Evolutionary conservation across 768 basidiomycete genomes (phyloP), one percentile per base, ranked within the genome.

Genomic region (Daedaleopsis nitida): DNA sequence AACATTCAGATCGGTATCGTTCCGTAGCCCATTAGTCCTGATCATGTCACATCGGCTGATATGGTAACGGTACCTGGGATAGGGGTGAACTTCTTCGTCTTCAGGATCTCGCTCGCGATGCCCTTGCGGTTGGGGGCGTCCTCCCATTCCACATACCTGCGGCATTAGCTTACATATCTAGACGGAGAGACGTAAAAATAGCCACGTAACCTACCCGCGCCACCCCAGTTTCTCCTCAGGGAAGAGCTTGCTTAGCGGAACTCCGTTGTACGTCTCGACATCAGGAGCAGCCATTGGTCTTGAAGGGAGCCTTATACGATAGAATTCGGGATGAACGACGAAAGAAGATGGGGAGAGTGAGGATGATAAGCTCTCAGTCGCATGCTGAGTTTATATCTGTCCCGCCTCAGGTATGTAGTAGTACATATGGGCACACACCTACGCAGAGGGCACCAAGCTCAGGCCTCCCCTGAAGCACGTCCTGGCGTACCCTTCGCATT

Each of bases 131-230:
- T 75, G 1, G 79, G 79, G 52, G 75, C 72, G 35, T 79, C 73
- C 66, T 81, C 79, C 82, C 82, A 83, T 64, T 82, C 79, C 52
- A 81, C 73, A 58, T 78, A 81, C 35, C 80, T 81, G 60, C 49
- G 32, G 13, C 39, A 32, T 32, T 32, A 32, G 27, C 27, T n/a
- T n/a, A n/a, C n/a, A n/a, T n/a, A n/a, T n/a, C n/a, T 32, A 7
- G 27, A 32, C 27, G 7, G 3, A 32, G 4, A 32, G 27, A 7
- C 27, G 27, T 32, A 32, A 7, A 3, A 32, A 32, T 3, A 32
- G 27, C 4, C 3, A 7, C 27, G 27, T 32, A 7, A 7, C 27
- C 4, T 32, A 32, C 66, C 63, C 66, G 48, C 42, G 55, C 66
- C 66, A 67, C 13, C 66, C 60, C 9, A 52, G 43, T 55, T 61